Evolutionary conservation across 106 monocot genomes (phyloP).

Genomic region (Hemerocallis citrina): DNA sequence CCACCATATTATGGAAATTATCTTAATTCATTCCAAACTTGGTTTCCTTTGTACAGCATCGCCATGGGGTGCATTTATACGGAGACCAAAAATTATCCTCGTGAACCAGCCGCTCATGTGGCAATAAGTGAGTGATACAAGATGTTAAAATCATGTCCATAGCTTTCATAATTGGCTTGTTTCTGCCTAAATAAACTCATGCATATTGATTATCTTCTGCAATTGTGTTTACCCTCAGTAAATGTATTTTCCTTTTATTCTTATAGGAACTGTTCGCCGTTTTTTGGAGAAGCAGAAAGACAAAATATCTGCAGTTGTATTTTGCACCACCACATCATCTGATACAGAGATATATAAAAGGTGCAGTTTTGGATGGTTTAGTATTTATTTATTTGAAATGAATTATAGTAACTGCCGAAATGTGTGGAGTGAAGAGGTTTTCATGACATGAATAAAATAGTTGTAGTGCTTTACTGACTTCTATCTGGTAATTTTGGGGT

Average conservation of each 20-base stretch:
- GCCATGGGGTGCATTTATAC: constrained; percentile 98
- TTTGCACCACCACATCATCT: constrained; percentile 76
- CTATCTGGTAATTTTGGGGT: constrained; percentile 2
- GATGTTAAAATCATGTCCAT: too few species aligned
- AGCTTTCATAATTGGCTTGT: too few species aligned
- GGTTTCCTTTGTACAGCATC: constrained; percentile 73
- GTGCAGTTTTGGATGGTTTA: constrained; percentile 27
- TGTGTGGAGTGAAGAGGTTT: background rate
- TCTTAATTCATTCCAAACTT: too few species aligned
- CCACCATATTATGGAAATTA: too few species aligned
- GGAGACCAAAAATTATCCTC: constrained; percentile 89
- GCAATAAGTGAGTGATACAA: constrained; percentile 94
- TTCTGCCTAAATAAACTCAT: too few species aligned
- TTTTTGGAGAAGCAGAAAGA: constrained; percentile 98
- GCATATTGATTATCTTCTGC: background rate
- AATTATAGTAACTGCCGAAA: background rate
- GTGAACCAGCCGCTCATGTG: constrained; percentile 98
- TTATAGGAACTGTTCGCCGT: constrained; percentile 85
- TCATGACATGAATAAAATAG: background rate
- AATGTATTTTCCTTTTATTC: background rate
- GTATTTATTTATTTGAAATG: background rate
- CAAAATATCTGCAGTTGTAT: constrained; percentile 91
- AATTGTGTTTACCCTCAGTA: background rate
- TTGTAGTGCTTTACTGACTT: constrained; percentile 5
- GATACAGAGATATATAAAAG: constrained; percentile 99